A percentile compares a stretch with the other conserved stretches of the same genome.
These are phyloP conservation scores for Zymoseptoria ardabiliae DNA, from an alignment of 2,329 filamentous ascomycete genomes.

Conservation along the genomic window DNA sequence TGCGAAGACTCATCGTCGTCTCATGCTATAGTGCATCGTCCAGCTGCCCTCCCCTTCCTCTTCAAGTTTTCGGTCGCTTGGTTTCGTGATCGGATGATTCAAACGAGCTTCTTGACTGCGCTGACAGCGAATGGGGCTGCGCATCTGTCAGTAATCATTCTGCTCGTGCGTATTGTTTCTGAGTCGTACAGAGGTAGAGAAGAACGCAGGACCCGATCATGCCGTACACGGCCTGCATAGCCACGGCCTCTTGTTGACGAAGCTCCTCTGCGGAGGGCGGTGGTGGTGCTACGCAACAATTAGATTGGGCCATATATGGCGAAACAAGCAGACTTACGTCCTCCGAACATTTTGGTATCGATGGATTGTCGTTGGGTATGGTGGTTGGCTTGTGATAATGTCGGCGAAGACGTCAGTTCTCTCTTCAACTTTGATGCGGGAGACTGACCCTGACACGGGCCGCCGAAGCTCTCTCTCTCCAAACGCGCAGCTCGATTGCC, in stretches of 20 bases:
- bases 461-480: not conserved
- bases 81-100: constrained; percentile 5
- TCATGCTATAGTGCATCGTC: not conserved
- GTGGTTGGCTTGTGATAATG: not conserved
- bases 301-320: not conserved
- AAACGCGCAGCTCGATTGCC: not conserved
- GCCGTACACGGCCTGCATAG: constrained; percentile 59
- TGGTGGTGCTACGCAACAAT: constrained; percentile 52
- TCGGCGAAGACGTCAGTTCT: not conserved
- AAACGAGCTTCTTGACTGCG: constrained; percentile 44
- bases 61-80: not conserved
- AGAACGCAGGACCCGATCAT: constrained; percentile 59
- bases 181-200: constrained; percentile 66
- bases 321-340: constrained; percentile 12
- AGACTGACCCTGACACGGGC: not conserved
- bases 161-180: not conserved
- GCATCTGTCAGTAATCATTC: not conserved
- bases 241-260: constrained; percentile 57
- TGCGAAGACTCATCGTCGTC: not conserved
- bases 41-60: not conserved
- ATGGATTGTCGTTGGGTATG: not conserved
- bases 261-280: constrained; percentile 65
- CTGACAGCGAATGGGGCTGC: constrained; percentile 51
- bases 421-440: not conserved
- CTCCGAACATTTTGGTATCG: constrained; percentile 23